A percentile compares a stretch with the other conserved stretches of the same genome.
phyloP scores from a whole-genome alignment of 305 asterid species.

The Fraxinus dipetala region DNA sequence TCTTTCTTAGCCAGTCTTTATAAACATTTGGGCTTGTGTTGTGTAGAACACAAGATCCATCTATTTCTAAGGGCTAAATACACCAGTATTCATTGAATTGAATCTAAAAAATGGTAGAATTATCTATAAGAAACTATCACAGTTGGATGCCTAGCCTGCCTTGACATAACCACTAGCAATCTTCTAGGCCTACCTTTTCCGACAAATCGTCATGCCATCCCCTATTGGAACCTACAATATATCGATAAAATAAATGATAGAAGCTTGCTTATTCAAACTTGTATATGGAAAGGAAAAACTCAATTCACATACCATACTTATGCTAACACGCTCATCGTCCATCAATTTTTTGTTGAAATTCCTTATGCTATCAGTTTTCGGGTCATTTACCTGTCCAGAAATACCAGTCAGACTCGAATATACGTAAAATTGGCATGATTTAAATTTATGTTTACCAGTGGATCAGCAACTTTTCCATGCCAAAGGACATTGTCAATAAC shows the following conservation, averaged over 20 bases:
- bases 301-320: conserved; percentile 65
- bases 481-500: conserved; percentile 92
- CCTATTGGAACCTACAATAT: conserved; percentile 69
- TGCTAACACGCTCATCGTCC: conserved; percentile 76
- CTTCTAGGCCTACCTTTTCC: conserved; percentile 40
- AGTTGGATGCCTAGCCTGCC: not conserved
- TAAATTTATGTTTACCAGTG: conserved; percentile 43
- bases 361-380: conserved; percentile 65
- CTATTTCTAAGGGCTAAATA: not conserved
- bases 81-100: not conserved
- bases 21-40: not conserved
- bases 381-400: conserved; percentile 55
- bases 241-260: not conserved
- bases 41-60: not conserved
- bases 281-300: not conserved
- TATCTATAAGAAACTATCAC: not conserved
- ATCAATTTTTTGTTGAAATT: conserved; percentile 57
- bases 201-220: conserved; percentile 90
- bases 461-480: conserved; percentile 85
- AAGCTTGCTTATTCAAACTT: not conserved
- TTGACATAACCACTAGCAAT: not conserved
- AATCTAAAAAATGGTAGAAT: not conserved
- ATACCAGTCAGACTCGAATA: conserved; percentile 2
- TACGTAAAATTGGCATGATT: not conserved
- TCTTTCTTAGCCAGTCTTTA: not conserved